These are phyloP conservation scores for Dactylellina sp. DNA, from an alignment of 2,329 filamentous ascomycete genomes.

Conservation along the genomic window DNA sequence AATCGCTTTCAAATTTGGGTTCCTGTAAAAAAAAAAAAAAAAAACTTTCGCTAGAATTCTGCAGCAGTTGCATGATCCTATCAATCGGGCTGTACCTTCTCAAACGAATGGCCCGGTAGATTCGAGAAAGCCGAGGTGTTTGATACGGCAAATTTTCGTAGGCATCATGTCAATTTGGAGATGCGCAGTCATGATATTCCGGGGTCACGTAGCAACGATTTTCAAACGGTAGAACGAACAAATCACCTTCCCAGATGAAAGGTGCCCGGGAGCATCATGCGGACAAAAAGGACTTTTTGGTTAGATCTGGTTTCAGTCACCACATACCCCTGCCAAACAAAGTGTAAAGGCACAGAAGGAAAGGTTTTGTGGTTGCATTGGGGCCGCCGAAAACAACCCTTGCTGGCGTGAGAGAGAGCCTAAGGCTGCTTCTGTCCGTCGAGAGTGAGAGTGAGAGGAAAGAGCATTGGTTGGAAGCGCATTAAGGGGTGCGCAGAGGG, in stretches of 20 bases:
- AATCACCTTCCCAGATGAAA: constrained; percentile 43
- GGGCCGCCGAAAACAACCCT: constrained; percentile 13
- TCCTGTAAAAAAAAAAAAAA: no score
- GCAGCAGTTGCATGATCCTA: constrained; percentile 1
- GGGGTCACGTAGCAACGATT: constrained; percentile 6
- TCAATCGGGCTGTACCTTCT: neutral
- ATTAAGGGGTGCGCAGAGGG: constrained; percentile 39
- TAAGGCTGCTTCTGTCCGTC: constrained; percentile 7
- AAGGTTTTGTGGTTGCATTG: constrained; percentile 19
- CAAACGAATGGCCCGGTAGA: constrained; percentile 4
- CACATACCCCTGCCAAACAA: constrained; percentile 8
- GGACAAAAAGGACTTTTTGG: constrained; percentile 28
- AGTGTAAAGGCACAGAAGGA: neutral
- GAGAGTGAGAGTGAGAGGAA: constrained; percentile 25
- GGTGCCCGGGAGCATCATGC: constrained; percentile 27
- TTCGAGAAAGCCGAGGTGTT: constrained; percentile 16
- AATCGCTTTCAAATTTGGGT: constrained; percentile 13
- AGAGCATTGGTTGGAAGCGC: constrained; percentile 31
- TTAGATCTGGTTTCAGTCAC: constrained; percentile 46
- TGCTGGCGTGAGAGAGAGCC: neutral
- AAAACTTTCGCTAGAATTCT: no score
- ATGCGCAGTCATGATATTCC: constrained; percentile 11
- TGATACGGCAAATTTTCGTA: neutral
- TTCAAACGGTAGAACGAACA: constrained; percentile 10
- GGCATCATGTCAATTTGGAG: neutral